These are phyloP conservation scores for Ascochyta rabiei DNA, from an alignment of 2,329 filamentous ascomycete genomes.

Conservation along the genomic window DNA sequence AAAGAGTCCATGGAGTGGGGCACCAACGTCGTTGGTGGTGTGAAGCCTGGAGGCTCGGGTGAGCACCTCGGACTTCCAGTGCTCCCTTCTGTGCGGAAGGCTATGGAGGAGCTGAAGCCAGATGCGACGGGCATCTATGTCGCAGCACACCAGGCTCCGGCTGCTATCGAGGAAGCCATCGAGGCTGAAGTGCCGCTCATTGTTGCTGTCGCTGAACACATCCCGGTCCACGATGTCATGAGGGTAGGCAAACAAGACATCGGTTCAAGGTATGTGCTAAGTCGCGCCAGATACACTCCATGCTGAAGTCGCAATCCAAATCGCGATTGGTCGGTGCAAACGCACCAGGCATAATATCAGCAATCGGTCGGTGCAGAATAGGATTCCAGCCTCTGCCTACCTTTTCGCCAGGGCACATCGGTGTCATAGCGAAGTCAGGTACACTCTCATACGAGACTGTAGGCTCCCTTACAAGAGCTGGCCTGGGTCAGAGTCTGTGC, in stretches of 20 bases:
- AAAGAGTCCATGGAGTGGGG: constrained; percentile 78
- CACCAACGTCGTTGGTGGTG: constrained; percentile 79
- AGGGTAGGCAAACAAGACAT: constrained; percentile 56
- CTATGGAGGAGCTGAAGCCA: constrained; percentile 72
- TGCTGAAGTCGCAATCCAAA: constrained; percentile 72
- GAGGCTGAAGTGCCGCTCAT: constrained; percentile 79
- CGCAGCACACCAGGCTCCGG: constrained; percentile 72
- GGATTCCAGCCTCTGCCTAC: constrained; percentile 79
- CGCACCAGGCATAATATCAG: constrained; percentile 79
- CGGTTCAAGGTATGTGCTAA: constrained; percentile 7
- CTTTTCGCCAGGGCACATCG: constrained; percentile 71
- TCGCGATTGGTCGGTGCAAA: constrained; percentile 81
- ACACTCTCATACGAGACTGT: constrained; percentile 83
- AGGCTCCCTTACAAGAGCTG: constrained; percentile 73
- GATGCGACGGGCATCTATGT: constrained; percentile 83
- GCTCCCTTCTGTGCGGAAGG: constrained; percentile 70
- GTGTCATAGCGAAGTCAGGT: constrained; percentile 80
- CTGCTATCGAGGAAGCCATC: constrained; percentile 79
- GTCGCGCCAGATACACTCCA: constrained; percentile 65
- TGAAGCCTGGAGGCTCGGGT: constrained; percentile 72
- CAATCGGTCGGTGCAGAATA: constrained; percentile 71
- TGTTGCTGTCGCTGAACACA: constrained; percentile 80
- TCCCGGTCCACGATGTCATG: constrained; percentile 78
- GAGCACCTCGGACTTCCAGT: constrained; percentile 77
- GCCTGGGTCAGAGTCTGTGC: constrained; percentile 76